Percentiles rank a stretch among this genome's conserved stretches.
phyloP scores from a whole-genome alignment of 2,329 filamentous ascomycete genomes.

The Aspergillus ruber region DNA sequence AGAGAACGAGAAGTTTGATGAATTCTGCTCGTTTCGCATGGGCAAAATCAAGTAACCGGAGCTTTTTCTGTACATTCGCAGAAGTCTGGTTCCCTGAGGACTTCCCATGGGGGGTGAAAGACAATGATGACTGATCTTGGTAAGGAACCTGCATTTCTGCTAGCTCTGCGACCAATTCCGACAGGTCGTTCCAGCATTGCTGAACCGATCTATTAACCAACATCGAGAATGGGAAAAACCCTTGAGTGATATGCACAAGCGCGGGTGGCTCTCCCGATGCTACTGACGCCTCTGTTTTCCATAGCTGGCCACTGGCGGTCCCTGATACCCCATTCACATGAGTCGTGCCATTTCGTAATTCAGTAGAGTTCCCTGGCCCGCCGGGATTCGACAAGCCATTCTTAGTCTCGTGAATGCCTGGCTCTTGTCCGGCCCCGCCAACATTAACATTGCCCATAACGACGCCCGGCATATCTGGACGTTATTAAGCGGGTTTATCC shows the following conservation, averaged over 20 bases:
- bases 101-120: constrained; percentile 20
- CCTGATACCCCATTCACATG: constrained; percentile 23
- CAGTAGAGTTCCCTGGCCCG: constrained; percentile 10
- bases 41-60: constrained; percentile 66
- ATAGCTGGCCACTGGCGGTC: constrained; percentile 6
- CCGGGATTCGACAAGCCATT: constrained; percentile 18
- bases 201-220: constrained; percentile 76
- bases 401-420: constrained; percentile 15
- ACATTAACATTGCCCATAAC: constrained; percentile 34
- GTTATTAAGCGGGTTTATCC: constrained; percentile 8
- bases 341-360: constrained; percentile 17
- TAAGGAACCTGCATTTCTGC: constrained; percentile 59
- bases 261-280: constrained; percentile 38
- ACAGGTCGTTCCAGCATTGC: constrained; percentile 71
- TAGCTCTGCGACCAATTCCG: constrained; percentile 63
- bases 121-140: constrained; percentile 25
- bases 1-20: constrained; percentile 85
- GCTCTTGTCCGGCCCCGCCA: constrained; percentile 20
- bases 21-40: constrained; percentile 78
- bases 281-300: constrained; percentile 2
- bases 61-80: constrained; percentile 71
- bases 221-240: constrained; percentile 68
- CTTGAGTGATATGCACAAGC: constrained; percentile 63
- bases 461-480: constrained; percentile 36
- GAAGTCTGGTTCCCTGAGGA: constrained; percentile 29